Evolutionary conservation across 2,329 filamentous ascomycete genomes (phyloP), one percentile per base, ranked within the genome.

Genomic region (Elsinoe necatrix): DNA sequence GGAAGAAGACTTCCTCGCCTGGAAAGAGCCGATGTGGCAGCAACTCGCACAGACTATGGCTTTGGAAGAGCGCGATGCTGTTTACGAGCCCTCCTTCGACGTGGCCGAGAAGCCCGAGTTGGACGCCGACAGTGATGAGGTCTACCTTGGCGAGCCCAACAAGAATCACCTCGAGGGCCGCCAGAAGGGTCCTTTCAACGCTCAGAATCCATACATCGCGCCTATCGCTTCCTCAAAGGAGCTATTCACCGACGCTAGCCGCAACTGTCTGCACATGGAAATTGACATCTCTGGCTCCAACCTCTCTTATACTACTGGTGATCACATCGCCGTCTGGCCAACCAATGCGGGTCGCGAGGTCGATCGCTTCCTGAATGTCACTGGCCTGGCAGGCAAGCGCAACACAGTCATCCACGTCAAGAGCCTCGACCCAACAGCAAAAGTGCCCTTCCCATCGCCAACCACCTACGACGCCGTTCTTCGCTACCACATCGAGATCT

Each of bases 1-100:
- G 95, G 93, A 98, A 75, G 95, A 98, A 75, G 95, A 98, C 68
- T 98, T 97, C 72, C 76, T 98, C 66, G 89, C 92, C 63, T 98
- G 93, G 93, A 98, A 98, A 76, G 93, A 98, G 67, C 91, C 91
- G 60, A 98, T 98, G 93, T 98, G 95, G 93, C 77, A 81, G 65
- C 87, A 87, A 59, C 78, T 98, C 55, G 79, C 86, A 21, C 81
- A 88, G 62, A 84, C 88, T 68, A 89, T 98, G 86, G 82, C 82
- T 55, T 77, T 98, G 57, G 87, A 97, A 73, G 93, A 98, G 75
- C 90, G 93, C 59, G 95, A 98, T 70, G 89, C 91, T 60, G 84
- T 95, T 59, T 98, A 97, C 71, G 95, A 98, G 71, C 89, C 93
- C 51, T 84, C 91, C 58, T 96, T 96, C 69, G 83, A 82, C 64